Evolutionary conservation across 192 early-diverging fungal species (phyloP), one percentile per base, ranked within the genome.

Genomic region (Spinellus fusiger): DNA sequence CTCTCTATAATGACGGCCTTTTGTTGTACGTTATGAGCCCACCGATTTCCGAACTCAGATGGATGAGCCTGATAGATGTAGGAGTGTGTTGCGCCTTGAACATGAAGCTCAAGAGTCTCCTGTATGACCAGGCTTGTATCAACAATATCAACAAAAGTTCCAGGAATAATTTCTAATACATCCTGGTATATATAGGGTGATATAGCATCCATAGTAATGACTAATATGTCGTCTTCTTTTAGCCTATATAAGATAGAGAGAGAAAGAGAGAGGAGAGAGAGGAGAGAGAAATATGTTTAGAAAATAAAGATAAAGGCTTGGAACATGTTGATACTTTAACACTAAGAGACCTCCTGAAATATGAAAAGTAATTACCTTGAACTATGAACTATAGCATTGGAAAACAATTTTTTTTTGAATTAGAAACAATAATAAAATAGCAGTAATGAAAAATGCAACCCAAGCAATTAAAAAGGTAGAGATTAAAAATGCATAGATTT

Each of bases 231-330:
- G 44, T 2, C 1, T 29, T 53, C 23, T 12, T 52, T 23, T 28
- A 62, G 31, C n/a, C 61, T 62, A 29, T 18, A 33, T 25, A 50
- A 49, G 23, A 56, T 15, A 37, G 18, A 54, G 2, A 54, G 38
- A 63, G 2, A 46, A 46, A n/a, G n/a, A n/a, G n/a, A n/a, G n/a
- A n/a, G n/a, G n/a, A n/a, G n/a, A n/a, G n/a, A n/a, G n/a, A n/a
- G n/a, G n/a, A n/a, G 10, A 23, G 10, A 53, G 3, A 10, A 5
- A 13, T 7, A n/a, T 22, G 13, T 54, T 29, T n/a, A 31, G 28
- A 54, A 3, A 27, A 23, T 31, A 56, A 16, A 20, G 23, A 52
- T 50, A 63, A 34, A 9, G 10, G n/a, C n/a, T n/a, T n/a, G n/a
- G n/a, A n/a, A n/a, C n/a, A n/a, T n/a, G n/a, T n/a, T n/a, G n/a